Evolutionary conservation across 345 rosid species (phyloP).

Genomic region (Bruguiera sexangula): DNA sequence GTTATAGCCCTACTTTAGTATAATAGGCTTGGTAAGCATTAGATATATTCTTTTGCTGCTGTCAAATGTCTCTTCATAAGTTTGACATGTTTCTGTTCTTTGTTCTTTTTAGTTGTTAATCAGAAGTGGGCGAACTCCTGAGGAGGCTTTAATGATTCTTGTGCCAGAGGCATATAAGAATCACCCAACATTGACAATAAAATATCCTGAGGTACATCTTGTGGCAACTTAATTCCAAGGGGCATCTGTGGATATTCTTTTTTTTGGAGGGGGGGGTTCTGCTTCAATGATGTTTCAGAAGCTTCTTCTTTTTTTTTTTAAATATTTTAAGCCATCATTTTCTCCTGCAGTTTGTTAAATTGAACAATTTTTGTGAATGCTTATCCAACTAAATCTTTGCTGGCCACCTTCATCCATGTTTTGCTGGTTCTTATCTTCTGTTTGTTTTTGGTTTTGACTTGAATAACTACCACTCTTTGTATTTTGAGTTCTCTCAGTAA

Average conservation of each 20-base stretch:
- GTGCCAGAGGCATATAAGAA: slow-evolving; percentile 99
- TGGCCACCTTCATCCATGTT: not conserved
- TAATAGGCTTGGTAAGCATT: slow-evolving; percentile 9
- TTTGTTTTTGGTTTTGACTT: no score
- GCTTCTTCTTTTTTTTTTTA: not conserved
- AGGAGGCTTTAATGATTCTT: slow-evolving; percentile 95
- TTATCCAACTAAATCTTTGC: slow-evolving; percentile 8
- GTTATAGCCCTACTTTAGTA: slow-evolving; percentile 12
- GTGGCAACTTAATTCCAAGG: not conserved
- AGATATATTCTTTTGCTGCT: not conserved
- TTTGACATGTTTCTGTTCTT: slow-evolving; percentile 16
- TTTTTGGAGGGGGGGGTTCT: not conserved
- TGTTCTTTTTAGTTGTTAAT: slow-evolving; percentile 59
- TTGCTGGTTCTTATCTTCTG: not conserved
- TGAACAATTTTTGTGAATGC: not conserved
- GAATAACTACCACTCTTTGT: not conserved
- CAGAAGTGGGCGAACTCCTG: slow-evolving; percentile 87
- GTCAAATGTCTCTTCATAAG: slow-evolving; percentile 2
- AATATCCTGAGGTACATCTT: slow-evolving; percentile 85
- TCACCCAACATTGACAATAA: slow-evolving; percentile 78
- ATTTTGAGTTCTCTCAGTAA: no score
- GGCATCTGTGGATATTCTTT: not conserved
- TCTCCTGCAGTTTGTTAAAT: no score
- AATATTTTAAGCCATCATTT: no score
- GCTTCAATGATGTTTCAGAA: not conserved